Conservation (phyloP, 108 stramenopile species). For the Cyclotella sp. region DNA sequence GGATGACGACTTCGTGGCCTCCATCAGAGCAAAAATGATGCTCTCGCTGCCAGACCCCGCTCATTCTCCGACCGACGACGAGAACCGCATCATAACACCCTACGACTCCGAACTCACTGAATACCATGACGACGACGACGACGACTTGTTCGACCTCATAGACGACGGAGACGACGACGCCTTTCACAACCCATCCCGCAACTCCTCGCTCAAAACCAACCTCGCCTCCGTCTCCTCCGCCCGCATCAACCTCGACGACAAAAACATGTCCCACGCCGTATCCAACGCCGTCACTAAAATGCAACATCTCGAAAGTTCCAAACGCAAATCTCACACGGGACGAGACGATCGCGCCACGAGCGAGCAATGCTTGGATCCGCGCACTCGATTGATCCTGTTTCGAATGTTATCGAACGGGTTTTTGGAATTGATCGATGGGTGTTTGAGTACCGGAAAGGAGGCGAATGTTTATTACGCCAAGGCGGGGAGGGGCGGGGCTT, state of each 20-base stretch:
- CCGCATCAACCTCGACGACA: slow-evolving; percentile 74
- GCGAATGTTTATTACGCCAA: slow-evolving; percentile 99
- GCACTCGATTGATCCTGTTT: slow-evolving; percentile 96
- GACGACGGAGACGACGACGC: slow-evolving; percentile 34
- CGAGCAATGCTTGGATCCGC: slow-evolving; percentile 96
- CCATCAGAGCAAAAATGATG: slow-evolving; percentile 44
- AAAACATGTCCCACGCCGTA: slow-evolving; percentile 76
- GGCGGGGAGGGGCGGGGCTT: slow-evolving; percentile 53
- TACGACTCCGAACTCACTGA: slow-evolving; percentile 14
- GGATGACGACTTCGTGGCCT: slow-evolving; percentile 33
- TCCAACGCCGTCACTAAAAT: slow-evolving; percentile 88
- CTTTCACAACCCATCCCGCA: slow-evolving; percentile 4
- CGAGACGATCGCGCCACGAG: slow-evolving; percentile 95
- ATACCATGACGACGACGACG: slow-evolving; percentile 31
- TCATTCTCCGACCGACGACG: neutral
- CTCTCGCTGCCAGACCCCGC: neutral
- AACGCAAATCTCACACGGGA: slow-evolving; percentile 87
- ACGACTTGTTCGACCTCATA: slow-evolving; percentile 46
- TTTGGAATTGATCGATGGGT: slow-evolving; percentile 94
- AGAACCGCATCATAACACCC: neutral
- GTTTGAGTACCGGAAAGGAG: slow-evolving; percentile 98
- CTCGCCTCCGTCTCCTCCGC: slow-evolving; percentile 23
- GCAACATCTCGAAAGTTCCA: slow-evolving; percentile 87
- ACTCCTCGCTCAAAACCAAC: slow-evolving; percentile 13
- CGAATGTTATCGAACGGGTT: slow-evolving; percentile 93